Conservation (phyloP, 2,329 filamentous ascomycete genomes). For the Xylaria sp. region DNA sequence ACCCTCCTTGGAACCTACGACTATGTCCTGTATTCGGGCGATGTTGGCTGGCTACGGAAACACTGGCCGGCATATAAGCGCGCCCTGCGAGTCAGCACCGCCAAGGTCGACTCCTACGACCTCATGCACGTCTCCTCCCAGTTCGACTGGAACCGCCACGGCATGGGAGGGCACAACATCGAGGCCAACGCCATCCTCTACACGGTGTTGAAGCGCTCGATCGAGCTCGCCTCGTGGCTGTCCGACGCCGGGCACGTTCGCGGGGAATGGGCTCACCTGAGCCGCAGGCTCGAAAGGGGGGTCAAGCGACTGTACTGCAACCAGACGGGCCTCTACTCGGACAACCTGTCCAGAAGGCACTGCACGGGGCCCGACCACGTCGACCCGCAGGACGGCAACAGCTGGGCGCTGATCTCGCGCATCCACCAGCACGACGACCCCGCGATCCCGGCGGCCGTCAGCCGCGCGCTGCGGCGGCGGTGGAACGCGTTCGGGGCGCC, state of each 20-base stretch:
- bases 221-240: constrained; percentile 49
- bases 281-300: constrained; percentile 22
- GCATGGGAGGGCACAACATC: constrained; percentile 53
- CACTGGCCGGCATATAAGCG: constrained; percentile 39
- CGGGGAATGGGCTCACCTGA: constrained; percentile 19
- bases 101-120: constrained; percentile 41
- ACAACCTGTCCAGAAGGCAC: constrained; percentile 26
- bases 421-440: constrained; percentile 14
- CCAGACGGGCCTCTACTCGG: constrained; percentile 17
- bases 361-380: constrained; percentile 32
- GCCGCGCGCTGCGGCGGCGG: constrained; percentile 40
- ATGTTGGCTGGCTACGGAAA: constrained; percentile 41
- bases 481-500: constrained; percentile 51
- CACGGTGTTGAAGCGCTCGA: constrained; percentile 51
- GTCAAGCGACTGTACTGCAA: constrained; percentile 30
- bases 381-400: constrained; percentile 26
- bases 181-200: constrained; percentile 58
- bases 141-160: constrained; percentile 55
- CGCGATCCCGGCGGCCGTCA: constrained; percentile 36
- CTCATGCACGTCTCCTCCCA: constrained; percentile 52
- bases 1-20: constrained; percentile 59
- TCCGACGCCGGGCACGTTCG: constrained; percentile 34
- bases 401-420: constrained; percentile 20
- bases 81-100: constrained; percentile 39
- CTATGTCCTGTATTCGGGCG: constrained; percentile 56